Conservation (phyloP, 2,329 filamentous ascomycete species). For the Fusarium sterilihyphosum region DNA sequence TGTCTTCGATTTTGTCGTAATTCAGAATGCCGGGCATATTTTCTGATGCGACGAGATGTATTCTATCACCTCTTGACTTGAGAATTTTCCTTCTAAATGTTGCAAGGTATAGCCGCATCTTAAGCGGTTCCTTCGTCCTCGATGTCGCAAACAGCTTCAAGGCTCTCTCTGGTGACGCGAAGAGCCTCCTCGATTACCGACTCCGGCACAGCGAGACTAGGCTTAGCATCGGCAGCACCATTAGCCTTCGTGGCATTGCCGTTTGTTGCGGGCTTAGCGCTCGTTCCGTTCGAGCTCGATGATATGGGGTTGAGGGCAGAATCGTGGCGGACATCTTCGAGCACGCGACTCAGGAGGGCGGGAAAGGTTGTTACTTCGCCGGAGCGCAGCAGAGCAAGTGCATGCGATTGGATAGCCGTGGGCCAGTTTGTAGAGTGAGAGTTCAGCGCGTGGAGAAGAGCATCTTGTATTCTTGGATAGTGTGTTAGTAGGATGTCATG, state of each 20-base stretch:
- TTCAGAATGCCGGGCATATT: background rate
- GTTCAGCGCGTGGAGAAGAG: slow-evolving; percentile 70
- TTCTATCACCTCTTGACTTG: background rate
- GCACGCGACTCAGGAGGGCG: slow-evolving; percentile 66
- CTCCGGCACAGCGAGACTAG: slow-evolving; percentile 65
- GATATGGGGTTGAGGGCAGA: slow-evolving; percentile 45
- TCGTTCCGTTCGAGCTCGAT: slow-evolving; percentile 45
- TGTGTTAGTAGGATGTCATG: slow-evolving; percentile 9
- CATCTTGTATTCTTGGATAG: slow-evolving; percentile 65
- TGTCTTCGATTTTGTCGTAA: background rate
- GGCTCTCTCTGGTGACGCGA: slow-evolving; percentile 66
- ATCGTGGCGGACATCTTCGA: slow-evolving; percentile 69
- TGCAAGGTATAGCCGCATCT: background rate
- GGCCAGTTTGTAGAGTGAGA: slow-evolving; percentile 71
- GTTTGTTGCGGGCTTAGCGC: slow-evolving; percentile 46
- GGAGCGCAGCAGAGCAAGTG: slow-evolving; percentile 67
- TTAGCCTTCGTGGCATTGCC: slow-evolving; percentile 46
- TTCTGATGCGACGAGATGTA: background rate
- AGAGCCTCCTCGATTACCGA: slow-evolving; percentile 70
- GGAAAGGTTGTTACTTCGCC: slow-evolving; percentile 70
- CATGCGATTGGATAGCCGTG: slow-evolving; percentile 67
- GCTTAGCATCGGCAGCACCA: slow-evolving; percentile 38
- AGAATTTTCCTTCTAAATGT: background rate
- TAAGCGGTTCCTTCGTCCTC: slow-evolving; percentile 41
- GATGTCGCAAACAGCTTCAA: slow-evolving; percentile 61